These are phyloP conservation scores for Leishmania major DNA, from an alignment of 208 protist genomes.

Conservation along the genomic window DNA sequence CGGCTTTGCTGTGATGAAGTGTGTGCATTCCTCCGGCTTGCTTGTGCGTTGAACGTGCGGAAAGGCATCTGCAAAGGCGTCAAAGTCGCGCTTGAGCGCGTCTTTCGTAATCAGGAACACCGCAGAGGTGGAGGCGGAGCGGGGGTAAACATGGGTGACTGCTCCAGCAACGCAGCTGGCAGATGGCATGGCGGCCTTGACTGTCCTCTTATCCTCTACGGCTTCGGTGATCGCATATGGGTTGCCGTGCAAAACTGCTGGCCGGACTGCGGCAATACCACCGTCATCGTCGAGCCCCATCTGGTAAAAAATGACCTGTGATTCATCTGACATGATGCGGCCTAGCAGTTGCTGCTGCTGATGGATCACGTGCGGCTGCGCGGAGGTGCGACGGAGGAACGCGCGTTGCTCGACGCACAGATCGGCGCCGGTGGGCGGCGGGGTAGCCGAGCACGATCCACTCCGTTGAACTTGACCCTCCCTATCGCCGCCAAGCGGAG, in stretches of 20 bases:
- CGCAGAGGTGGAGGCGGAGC: constrained; percentile 3
- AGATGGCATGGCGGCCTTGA: not conserved
- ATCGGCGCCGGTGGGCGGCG: constrained; percentile 94
- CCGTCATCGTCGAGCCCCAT: constrained; percentile 10
- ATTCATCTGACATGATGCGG: constrained; percentile 22
- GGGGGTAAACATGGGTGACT: not conserved
- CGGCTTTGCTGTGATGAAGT: constrained; percentile 67
- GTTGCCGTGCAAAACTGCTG: not conserved
- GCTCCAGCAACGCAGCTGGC: not conserved
- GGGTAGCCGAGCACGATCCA: not conserved
- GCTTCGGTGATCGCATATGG: constrained; percentile 95
- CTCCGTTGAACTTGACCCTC: not conserved
- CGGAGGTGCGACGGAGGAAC: constrained; percentile 98
- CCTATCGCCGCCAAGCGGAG: not conserved
- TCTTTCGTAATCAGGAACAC: constrained; percentile 36
- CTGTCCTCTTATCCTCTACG: not conserved
- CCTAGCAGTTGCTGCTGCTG: constrained; percentile 7
- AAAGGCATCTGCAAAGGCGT: constrained; percentile 16
- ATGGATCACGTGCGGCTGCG: not conserved
- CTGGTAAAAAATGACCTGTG: constrained; percentile 34
- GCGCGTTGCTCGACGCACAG: constrained; percentile 99
- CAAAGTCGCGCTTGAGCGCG: constrained; percentile 12
- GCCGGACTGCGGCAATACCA: not conserved
- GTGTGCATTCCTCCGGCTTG: constrained; percentile 67
- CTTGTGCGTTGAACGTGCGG: constrained; percentile 22